Base-by-base conservation (phyloP, 2,329 filamentous ascomycete species). In the Thelonectria discophora region DNA sequence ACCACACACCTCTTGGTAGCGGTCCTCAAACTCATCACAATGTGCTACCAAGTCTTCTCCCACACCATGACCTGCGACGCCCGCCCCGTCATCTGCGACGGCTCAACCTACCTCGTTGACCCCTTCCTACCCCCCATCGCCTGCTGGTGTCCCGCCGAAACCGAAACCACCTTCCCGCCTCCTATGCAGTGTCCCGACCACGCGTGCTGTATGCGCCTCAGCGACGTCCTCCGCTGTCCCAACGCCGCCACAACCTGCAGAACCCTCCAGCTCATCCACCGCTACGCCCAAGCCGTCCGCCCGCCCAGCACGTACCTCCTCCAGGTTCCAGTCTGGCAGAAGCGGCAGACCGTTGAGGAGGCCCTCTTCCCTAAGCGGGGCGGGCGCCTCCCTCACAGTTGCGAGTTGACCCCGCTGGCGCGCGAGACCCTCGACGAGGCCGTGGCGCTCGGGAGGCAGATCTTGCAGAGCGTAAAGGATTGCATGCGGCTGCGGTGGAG, bases 41-140 rank as follows among this genome's bases (percentile, higher is more conserved):
- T 72, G 71, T 73, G 71, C 39, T 71, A 69, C 39, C 65, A 60
- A n/a, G 60, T 69, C 18, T 24, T 67, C 49, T 69, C 64, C 4
- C 74, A 76, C 59, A 71, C 60, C 3, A 62, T 75, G 48, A 47
- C 56, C 12, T 76, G 74, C 68, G 73, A 76, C 52, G 53, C 65
- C 34, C 69, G 74, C 6, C 72, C 73, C 5, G 15, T 72, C 52
- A 57, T 75, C 13, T 72, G 66, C 1, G 65, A 71, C 39, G 71
- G 69, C 15, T 10, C n/a, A 1, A 52, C 52, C n/a, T 8, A 50
- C n/a, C 67, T 68, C 37, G 49, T 73, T 15, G 65, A 74, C 46
- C 59, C 70, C 9, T 73, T 75, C 58, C 52, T 62, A 0, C 8
- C 46, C 1, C 68, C 74, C 0, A 8, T 27, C 1, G 10, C 17